Percentiles rank a stretch among this genome's conserved stretches.
phyloP scores from a whole-genome alignment of 371 early-diverging fungal species.

The Apophysomyces ossiformis region DNA sequence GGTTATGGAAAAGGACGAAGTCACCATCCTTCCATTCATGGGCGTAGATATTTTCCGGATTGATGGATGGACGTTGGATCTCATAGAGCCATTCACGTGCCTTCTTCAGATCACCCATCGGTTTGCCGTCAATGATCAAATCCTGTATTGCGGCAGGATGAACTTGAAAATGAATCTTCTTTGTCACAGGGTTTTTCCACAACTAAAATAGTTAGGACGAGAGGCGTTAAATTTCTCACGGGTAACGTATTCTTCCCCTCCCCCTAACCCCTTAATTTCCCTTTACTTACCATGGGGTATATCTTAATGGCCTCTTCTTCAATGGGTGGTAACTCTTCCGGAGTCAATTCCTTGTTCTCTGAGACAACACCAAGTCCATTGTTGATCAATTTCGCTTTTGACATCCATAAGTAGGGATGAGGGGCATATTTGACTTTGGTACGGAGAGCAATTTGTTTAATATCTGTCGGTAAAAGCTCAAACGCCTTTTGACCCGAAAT shows the following conservation, averaged over 20 bases:
- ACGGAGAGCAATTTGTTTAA: slow-evolving; percentile 52
- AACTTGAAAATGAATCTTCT: slow-evolving; percentile 54
- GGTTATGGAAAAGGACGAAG: slow-evolving; percentile 55
- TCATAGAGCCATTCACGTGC: slow-evolving; percentile 48
- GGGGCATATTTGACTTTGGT: slow-evolving; percentile 55
- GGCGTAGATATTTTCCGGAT: slow-evolving; percentile 51
- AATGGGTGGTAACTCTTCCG: slow-evolving; percentile 45
- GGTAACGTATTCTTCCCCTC: neutral
- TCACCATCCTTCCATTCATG: slow-evolving; percentile 58
- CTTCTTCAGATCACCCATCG: slow-evolving; percentile 49
- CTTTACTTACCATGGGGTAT: slow-evolving; percentile 51
- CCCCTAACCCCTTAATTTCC: neutral
- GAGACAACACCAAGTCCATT: slow-evolving; percentile 54
- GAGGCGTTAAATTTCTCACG: too few species aligned
- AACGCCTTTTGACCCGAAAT: slow-evolving; percentile 55
- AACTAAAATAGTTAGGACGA: slow-evolving; percentile 23
- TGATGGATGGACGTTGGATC: slow-evolving; percentile 51
- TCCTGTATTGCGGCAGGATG: slow-evolving; percentile 54
- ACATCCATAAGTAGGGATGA: slow-evolving; percentile 58
- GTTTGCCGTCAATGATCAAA: slow-evolving; percentile 55
- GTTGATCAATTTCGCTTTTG: slow-evolving; percentile 43
- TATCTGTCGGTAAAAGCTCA: slow-evolving; percentile 48
- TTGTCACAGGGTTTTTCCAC: slow-evolving; percentile 57
- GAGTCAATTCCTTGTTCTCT: slow-evolving; percentile 44
- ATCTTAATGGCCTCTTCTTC: slow-evolving; percentile 47